Conservation (phyloP, 441 rosid genomes). For the Flueggea neowawraea region DNA sequence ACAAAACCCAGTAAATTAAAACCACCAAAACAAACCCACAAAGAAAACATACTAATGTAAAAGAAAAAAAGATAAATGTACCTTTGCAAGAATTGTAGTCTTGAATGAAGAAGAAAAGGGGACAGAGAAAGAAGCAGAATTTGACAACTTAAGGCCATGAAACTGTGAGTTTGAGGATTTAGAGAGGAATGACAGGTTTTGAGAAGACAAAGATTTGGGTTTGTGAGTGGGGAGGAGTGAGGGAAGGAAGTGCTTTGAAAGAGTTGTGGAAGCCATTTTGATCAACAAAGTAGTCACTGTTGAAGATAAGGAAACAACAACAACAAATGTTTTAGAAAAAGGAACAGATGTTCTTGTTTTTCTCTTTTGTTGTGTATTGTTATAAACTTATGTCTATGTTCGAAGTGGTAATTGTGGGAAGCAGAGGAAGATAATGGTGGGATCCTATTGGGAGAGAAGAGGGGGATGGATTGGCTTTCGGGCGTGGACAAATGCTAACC, state of each 20-base stretch:
- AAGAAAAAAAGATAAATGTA: constrained; percentile 34
- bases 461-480: too few species aligned
- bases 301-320: too few species aligned
- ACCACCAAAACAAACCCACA: background rate
- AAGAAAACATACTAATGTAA: background rate
- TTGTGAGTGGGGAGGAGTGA: constrained; percentile 38
- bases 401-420: too few species aligned
- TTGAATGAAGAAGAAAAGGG: constrained; percentile 38
- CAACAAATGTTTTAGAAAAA: too few species aligned
- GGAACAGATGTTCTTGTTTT: too few species aligned
- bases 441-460: too few species aligned
- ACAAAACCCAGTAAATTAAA: constrained; percentile 4
- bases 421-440: too few species aligned
- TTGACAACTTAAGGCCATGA: constrained; percentile 53
- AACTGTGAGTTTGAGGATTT: constrained; percentile 61
- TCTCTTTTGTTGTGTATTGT: too few species aligned
- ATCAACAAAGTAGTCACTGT: too few species aligned
- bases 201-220: constrained; percentile 29
- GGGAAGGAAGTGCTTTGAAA: constrained; percentile 15
- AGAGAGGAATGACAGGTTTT: constrained; percentile 29
- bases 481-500: too few species aligned
- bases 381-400: too few species aligned
- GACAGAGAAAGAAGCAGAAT: constrained; percentile 29
- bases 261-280: too few species aligned
- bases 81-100: constrained; percentile 67